Conservation (phyloP, 2,329 filamentous ascomycete species). For the Xylariaceae sp. region DNA sequence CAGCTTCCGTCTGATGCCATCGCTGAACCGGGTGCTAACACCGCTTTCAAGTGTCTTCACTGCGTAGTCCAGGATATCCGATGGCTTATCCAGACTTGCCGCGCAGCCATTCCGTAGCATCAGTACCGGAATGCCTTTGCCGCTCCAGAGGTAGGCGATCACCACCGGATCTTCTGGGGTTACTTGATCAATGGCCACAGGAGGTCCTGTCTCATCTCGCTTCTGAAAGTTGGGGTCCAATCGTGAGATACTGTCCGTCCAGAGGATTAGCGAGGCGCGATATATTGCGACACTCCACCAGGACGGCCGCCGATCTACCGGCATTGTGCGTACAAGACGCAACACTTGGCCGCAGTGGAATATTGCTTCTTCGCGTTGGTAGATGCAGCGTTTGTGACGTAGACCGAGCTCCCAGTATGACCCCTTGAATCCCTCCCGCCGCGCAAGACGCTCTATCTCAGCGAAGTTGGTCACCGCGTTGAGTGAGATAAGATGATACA, state of each 20-base stretch:
- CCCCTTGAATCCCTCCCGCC: conserved; percentile 55
- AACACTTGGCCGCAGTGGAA: conserved; percentile 67
- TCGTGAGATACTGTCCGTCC: conserved; percentile 56
- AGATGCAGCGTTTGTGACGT: conserved; percentile 61
- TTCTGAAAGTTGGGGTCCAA: conserved; percentile 41
- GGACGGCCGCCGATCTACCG: conserved; percentile 55
- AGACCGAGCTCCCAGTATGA: conserved; percentile 50
- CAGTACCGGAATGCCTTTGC: conserved; percentile 35
- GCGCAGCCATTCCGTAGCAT: conserved; percentile 32
- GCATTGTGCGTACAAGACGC: conserved; percentile 57
- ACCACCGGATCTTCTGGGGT: conserved; percentile 36
- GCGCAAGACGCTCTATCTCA: conserved; percentile 63
- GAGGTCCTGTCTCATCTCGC: conserved; percentile 13
- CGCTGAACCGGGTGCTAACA: conserved; percentile 39
- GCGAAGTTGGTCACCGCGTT: conserved; percentile 66
- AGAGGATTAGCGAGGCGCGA: conserved; percentile 60
- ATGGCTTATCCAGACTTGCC: conserved; percentile 35
- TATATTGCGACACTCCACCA: conserved; percentile 73
- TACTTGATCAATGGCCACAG: conserved; percentile 38
- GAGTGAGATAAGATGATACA: conserved; percentile 68
- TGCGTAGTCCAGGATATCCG: conserved; percentile 38
- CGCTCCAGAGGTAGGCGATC: conserved; percentile 37
- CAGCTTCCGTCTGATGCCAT: conserved; percentile 45
- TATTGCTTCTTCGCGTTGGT: conserved; percentile 58
- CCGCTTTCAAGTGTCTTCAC: conserved; percentile 38